Evolutionary conservation across 352 stramenopile species (phyloP).

Genomic region (Pythium aquatile): DNA sequence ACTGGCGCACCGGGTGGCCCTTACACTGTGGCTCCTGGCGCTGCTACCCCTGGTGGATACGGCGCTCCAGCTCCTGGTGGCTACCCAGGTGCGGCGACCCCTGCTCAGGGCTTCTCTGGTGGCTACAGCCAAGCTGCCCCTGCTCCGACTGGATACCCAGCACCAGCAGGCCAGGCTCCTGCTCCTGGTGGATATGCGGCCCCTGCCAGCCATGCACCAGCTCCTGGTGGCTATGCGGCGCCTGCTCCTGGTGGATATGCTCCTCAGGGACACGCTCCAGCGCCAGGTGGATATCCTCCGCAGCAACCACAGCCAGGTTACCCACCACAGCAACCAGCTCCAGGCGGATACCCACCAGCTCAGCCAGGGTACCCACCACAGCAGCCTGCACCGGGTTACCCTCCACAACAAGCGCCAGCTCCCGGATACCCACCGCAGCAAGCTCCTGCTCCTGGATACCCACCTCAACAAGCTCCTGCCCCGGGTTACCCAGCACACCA

Average conservation of each 20-base stretch:
- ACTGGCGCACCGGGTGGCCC: conserved; percentile 10
- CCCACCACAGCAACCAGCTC: conserved; percentile 22
- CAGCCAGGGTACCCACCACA: conserved; percentile 24
- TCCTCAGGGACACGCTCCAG: conserved; percentile 12
- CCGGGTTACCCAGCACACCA: no score
- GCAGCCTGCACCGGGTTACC: conserved; percentile 26
- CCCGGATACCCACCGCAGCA: conserved; percentile 4
- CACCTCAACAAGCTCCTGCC: not conserved
- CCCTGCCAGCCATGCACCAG: conserved; percentile 13
- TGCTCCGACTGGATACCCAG: conserved; percentile 3
- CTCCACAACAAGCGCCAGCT: conserved; percentile 6
- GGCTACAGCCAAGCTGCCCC: not conserved
- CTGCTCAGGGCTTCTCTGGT: conserved; percentile 2
- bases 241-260: conserved; percentile 6
- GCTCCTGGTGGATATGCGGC: conserved; percentile 19
- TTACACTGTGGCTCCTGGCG: not conserved
- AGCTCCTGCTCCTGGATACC: not conserved
- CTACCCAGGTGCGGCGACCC: conserved; percentile 1
- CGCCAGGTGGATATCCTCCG: conserved; percentile 31
- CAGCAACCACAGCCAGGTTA: conserved; percentile 23
- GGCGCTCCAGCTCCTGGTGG: conserved; percentile 12
- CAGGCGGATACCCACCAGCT: conserved; percentile 29
- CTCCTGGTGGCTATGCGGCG: conserved; percentile 15
- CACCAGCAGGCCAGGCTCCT: conserved; percentile 19
- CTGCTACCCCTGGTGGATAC: not conserved